These are phyloP conservation scores for Copromyces sp. DNA, from an alignment of 495 filamentous ascomycete genomes.

Conservation along the genomic window DNA sequence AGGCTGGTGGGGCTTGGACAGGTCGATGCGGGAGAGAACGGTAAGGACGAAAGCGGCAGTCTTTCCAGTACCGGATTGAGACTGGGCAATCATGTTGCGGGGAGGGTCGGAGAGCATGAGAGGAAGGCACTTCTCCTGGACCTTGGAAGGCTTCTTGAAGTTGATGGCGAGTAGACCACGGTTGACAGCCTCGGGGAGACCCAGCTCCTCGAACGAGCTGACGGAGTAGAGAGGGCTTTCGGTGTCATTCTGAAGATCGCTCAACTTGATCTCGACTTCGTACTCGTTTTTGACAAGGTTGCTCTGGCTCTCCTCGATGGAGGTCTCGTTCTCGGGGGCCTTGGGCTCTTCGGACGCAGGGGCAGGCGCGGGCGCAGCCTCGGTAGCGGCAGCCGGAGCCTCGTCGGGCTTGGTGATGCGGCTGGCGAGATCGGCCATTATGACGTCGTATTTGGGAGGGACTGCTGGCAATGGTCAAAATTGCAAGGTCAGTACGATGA, in stretches of 20 bases:
- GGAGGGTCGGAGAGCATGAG: conserved; percentile 76
- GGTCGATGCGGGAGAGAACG: conserved; percentile 74
- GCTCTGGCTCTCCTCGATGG: conserved; percentile 5
- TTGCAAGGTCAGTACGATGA: neutral
- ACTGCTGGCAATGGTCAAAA: conserved; percentile 1
- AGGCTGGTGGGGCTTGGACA: conserved; percentile 51
- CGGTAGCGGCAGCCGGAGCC: conserved; percentile 15
- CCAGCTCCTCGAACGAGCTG: conserved; percentile 75
- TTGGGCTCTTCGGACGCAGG: conserved; percentile 33
- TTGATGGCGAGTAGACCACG: conserved; percentile 64
- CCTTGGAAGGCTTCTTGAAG: conserved; percentile 92
- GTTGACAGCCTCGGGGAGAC: conserved; percentile 47
- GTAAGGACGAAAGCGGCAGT: conserved; percentile 94
- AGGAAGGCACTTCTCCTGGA: conserved; percentile 87
- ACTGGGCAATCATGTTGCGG: conserved; percentile 89
- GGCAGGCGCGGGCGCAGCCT: conserved; percentile 38
- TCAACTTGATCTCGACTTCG: conserved; percentile 80
- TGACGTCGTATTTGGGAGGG: conserved; percentile 1
- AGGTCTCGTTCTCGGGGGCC: conserved; percentile 12
- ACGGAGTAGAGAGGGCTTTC: conserved; percentile 81
- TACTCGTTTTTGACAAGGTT: conserved; percentile 64
- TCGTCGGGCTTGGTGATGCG: conserved; percentile 43
- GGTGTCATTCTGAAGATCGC: conserved; percentile 75
- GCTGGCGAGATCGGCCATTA: conserved; percentile 49
- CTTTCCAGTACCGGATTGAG: conserved; percentile 97